These are phyloP conservation scores for Kalmusia sp. DNA, from an alignment of 2,329 filamentous ascomycete species.

Conservation along the genomic window DNA sequence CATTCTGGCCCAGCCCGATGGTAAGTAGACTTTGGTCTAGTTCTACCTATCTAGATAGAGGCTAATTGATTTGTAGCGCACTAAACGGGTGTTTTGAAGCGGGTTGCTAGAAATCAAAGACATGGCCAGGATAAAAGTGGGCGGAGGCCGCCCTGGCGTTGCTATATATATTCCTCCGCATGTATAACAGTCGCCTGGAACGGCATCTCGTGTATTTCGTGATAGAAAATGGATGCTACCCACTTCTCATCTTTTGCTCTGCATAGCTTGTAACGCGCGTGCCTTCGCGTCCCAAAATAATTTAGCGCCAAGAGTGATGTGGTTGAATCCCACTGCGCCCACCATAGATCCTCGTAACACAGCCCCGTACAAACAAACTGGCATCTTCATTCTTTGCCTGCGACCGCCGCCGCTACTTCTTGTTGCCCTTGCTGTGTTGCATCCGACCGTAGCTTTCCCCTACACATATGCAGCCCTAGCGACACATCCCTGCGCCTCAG, in stretches of 20 bases:
- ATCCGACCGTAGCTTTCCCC: conserved; percentile 9
- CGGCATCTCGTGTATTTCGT: conserved; percentile 43
- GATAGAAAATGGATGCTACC: conserved; percentile 43
- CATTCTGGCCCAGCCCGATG: conserved; percentile 91
- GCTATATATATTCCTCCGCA: conserved; percentile 44
- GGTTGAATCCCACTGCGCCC: conserved; percentile 3
- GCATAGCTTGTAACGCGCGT: background rate
- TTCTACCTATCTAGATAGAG: background rate
- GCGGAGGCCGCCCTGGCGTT: conserved; percentile 39
- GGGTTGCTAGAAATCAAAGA: conserved; percentile 28
- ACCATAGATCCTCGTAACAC: conserved; percentile 14
- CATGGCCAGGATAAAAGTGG: conserved; percentile 36
- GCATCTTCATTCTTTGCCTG: conserved; percentile 24
- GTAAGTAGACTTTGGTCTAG: conserved; percentile 59
- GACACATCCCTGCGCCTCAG: conserved; percentile 40
- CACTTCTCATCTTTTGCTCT: conserved; percentile 22
- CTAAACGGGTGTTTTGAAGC: conserved; percentile 28
- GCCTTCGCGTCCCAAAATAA: conserved; percentile 2
- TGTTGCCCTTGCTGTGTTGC: conserved; percentile 11
- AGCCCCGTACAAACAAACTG: conserved; percentile 24
- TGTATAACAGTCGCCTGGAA: conserved; percentile 48
- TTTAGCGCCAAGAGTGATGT: conserved; percentile 4
- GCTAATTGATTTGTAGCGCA: conserved; percentile 42
- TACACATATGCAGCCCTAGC: conserved; percentile 44
- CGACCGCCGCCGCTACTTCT: conserved; percentile 22